These are phyloP conservation scores for Tanacetum coccineum DNA, from an alignment of 129 eudicot genomes.

Conservation along the genomic window DNA sequence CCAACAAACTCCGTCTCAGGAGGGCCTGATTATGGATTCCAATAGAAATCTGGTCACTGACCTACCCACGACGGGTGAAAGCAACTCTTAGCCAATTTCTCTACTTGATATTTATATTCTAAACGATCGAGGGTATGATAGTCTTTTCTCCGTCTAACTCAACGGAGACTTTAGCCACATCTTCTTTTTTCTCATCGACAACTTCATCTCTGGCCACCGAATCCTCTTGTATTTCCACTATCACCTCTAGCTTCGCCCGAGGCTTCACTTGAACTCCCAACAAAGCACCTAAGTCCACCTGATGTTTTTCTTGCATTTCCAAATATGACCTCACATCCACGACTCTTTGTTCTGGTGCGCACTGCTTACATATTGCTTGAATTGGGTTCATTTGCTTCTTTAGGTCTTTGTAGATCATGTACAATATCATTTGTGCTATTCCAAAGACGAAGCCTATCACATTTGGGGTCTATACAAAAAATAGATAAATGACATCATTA, in stretches of 20 bases:
- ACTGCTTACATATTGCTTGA: conserved; percentile 5
- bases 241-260: too few relatives aligned
- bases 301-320: conserved; percentile 22
- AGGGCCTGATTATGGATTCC: conserved; percentile 8
- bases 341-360: not conserved
- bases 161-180: conserved; percentile 10
- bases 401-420: too few relatives aligned
- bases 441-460: conserved; percentile 56
- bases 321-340: conserved; percentile 32
- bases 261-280: too few relatives aligned
- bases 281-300: too few relatives aligned
- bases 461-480: conserved; percentile 47
- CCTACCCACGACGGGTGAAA: too few relatives aligned
- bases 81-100: too few relatives aligned
- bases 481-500: not conserved
- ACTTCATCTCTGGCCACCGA: conserved; percentile 15
- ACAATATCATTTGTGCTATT: too few relatives aligned
- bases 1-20: not conserved
- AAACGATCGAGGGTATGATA: too few relatives aligned
- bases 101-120: too few relatives aligned
- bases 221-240: conserved; percentile 8
- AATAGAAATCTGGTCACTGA: not conserved
- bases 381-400: conserved; percentile 31
- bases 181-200: conserved; percentile 21
- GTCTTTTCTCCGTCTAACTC: conserved; percentile 22